Evolutionary conservation across 2,329 filamentous ascomycete genomes (phyloP), one percentile per base, ranked within the genome.

Genomic region (Atkinsonella texensis): DNA sequence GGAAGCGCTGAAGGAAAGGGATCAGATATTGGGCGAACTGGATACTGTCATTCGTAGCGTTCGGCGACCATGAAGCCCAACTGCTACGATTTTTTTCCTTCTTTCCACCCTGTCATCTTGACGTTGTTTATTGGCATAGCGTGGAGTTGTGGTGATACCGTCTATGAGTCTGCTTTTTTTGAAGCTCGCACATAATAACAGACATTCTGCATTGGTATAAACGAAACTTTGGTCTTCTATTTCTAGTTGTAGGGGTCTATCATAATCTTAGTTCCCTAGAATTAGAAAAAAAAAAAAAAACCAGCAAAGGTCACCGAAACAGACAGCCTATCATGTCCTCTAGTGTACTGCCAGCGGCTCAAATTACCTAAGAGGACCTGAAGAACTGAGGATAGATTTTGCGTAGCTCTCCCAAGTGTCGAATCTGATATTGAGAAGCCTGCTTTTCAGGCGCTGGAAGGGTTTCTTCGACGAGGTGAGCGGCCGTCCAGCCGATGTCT

Each of bases 301-400:
- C 3, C 2, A 38, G 35, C 35, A 15, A 15, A 11, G 17, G 20
- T 31, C 18, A 7, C 13, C 13, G 28, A 28, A 28, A 28, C 28
- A 28, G 4, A 8, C 28, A 28, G 7, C 28, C 28, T 8, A 8
- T 28, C 28, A 28, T 28, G 28, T 8, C 28, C 7, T 28, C 28
- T 28, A 4, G 28, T 28, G 7, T 28, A 28, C 28, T 28, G 28
- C 7, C 28, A 28, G 28, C 28, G 28, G 28, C 28, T 28, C 38
- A n/a, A 18, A 49, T 18, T 18, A 46, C 31, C 4, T 39, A 50
- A 41, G 56, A 59, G 5, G 70, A 70, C 66, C 87, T 93, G 75
- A 98, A 96, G 55, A 95, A 81, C 52, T 94, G 82, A 0, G 93
- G 89, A 58, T 91, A 97, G 11, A 86, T 68, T 0, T 70, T 70